Evolutionary conservation across 2,329 filamentous ascomycete species (phyloP), one percentile per base, ranked within the genome.

Genomic region (Fusarium fracticaudum): DNA sequence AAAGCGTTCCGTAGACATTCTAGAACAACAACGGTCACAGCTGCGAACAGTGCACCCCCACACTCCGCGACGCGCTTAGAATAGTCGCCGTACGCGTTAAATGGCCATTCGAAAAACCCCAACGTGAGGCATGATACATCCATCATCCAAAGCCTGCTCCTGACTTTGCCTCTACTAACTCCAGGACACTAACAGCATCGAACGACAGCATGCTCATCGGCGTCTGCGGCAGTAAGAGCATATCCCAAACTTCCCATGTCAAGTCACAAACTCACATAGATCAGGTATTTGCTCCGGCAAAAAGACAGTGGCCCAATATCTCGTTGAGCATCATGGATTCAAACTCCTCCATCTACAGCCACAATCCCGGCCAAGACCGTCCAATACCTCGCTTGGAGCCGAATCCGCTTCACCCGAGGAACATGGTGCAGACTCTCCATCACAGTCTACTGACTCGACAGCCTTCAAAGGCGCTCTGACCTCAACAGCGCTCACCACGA

Each of bases 241-340:
- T 53, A 48, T 29, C 50, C 22, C 41, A 50, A 43, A 20, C 31
- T 60, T 61, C 51, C 22, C 31, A 64, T 17, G 22, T 41, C 33
- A 60, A 54, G 9, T 57, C 59, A 35, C 40, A 53, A 47, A 69
- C 73, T 75, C 63, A 73, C 64, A 59, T 29, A 54, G 44, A 29
- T 31, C 79, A 96, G 95, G 94, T 79, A 96, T 98, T 78, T 98
- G 95, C 85, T 92, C 96, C 55, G 96, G 96, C 79, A 98, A 98
- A 85, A 92, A 91, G 80, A 94, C 94, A 15, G 94, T 98, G 74
- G 95, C 95, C 66, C 90, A 94, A 62, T 98, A 97, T 81, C 90
- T 99, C 14, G 90, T 95, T 73, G 89, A 95, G 73, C 90, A 95
- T 74, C 93, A 98, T 83, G 91, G 90, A 70, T 99, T 98, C 84